Evolutionary conservation across 1,284 basidiomycete species (phyloP).

Genomic region (Boletus hoseneyae): DNA sequence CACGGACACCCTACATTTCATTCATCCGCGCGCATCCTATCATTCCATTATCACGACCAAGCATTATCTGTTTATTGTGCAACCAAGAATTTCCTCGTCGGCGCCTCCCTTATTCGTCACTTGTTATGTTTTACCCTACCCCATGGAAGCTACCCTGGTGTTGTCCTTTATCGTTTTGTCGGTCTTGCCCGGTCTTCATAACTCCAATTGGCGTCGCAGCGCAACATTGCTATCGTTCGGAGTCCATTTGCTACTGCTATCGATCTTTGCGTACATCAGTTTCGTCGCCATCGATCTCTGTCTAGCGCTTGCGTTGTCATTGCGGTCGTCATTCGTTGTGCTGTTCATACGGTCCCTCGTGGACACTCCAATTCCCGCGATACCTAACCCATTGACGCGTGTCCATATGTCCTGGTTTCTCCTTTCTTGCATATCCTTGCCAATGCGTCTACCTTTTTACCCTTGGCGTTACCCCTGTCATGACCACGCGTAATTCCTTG

Average conservation of each 20-base stretch:
- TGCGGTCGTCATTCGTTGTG: constrained; percentile 13
- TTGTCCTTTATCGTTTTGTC: constrained; percentile 20
- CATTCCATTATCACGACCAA: constrained; percentile 19
- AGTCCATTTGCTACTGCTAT: constrained; percentile 24
- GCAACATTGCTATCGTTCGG: constrained; percentile 18
- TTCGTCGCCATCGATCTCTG: constrained; percentile 17
- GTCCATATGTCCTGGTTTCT: constrained; percentile 10
- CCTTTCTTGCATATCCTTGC: constrained; percentile 27
- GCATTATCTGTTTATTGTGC: constrained; percentile 34
- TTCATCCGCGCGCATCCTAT: constrained; percentile 26
- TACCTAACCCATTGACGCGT: constrained; percentile 18
- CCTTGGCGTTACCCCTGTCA: not conserved
- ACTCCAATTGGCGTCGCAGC: constrained; percentile 2
- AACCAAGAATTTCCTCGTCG: constrained; percentile 27
- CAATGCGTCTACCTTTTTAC: not conserved
- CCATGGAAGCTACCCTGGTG: constrained; percentile 10
- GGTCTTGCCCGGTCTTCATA: not conserved
- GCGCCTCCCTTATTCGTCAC: constrained; percentile 14
- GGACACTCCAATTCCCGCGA: constrained; percentile 11
- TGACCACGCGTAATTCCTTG: constrained; percentile 5
- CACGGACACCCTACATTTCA: constrained; percentile 30
- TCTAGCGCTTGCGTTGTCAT: constrained; percentile 13
- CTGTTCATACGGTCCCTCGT: constrained; percentile 7
- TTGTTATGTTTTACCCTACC: constrained; percentile 21
- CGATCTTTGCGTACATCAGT: constrained; percentile 20